Percentiles rank a stretch among this genome's conserved stretches.
Evolutionary conservation across 2,329 filamentous ascomycete genomes (phyloP).

Genomic region (Hysterium pulicare): DNA sequence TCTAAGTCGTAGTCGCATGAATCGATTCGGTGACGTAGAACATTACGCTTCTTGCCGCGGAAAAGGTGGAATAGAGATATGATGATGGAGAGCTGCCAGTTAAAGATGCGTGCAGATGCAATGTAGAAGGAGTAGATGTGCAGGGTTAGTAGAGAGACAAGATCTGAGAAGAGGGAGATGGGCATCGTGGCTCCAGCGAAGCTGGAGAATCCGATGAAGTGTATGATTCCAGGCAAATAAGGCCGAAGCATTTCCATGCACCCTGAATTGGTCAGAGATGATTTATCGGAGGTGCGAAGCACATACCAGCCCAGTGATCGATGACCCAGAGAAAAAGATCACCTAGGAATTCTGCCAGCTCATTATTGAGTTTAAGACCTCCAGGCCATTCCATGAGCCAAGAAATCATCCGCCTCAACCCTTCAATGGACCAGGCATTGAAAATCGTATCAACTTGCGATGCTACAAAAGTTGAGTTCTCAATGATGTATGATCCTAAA

Average conservation of each 20-base stretch:
- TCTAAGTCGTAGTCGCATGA: constrained; percentile 98
- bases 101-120: constrained; percentile 92
- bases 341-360: constrained; percentile 88
- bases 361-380: constrained; percentile 90
- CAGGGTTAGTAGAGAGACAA: constrained; percentile 84
- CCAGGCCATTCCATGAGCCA: constrained; percentile 97
- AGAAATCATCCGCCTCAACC: constrained; percentile 80
- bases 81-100: constrained; percentile 97
- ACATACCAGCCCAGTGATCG: constrained; percentile 86
- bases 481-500: constrained; percentile 92
- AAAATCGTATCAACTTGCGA: constrained; percentile 73
- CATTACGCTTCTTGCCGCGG: constrained; percentile 95
- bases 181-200: constrained; percentile 97
- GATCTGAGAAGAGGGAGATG: constrained; percentile 90
- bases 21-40: constrained; percentile 94
- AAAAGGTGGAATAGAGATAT: constrained; percentile 98
- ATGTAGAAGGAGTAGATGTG: constrained; percentile 99
- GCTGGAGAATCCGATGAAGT: constrained; percentile 88
- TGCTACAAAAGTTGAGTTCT: constrained; percentile 84
- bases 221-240: constrained; percentile 79
- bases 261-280: constrained; percentile 46
- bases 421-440: constrained; percentile 79
- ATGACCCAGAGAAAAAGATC: constrained; percentile 98
- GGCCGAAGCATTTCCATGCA: constrained; percentile 77
- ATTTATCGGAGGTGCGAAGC: not conserved